Evolutionary conservation across 495 filamentous ascomycete genomes (phyloP).

Genomic region (Pseudoneurospora amorphoporcata): DNA sequence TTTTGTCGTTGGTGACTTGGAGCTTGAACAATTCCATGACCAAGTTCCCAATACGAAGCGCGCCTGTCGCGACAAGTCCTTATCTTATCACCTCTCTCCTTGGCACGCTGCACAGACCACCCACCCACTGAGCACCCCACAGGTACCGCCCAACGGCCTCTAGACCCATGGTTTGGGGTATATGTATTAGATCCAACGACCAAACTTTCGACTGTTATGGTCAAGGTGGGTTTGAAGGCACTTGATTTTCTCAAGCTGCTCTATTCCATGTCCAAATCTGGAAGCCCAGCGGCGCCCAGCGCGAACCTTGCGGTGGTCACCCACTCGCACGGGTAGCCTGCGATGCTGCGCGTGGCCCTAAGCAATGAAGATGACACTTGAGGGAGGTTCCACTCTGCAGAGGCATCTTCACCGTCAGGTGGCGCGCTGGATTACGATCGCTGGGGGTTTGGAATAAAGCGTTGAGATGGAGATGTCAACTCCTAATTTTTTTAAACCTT

Average conservation of each 20-base stretch:
- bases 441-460: slow-evolving; percentile 37
- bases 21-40: background rate
- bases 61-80: background rate
- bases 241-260: slow-evolving; percentile 32
- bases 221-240: slow-evolving; percentile 36
- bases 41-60: background rate
- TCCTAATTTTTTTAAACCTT: slow-evolving; percentile 28
- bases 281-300: slow-evolving; percentile 40
- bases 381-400: slow-evolving; percentile 44
- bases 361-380: slow-evolving; percentile 41
- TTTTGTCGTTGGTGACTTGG: background rate
- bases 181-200: slow-evolving; percentile 13
- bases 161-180: background rate
- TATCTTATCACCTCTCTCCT: background rate
- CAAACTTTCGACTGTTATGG: slow-evolving; percentile 36
- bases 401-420: slow-evolving; percentile 42
- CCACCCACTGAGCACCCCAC: background rate
- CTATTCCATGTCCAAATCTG: slow-evolving; percentile 34
- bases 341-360: slow-evolving; percentile 36
- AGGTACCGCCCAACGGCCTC: background rate
- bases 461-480: slow-evolving; percentile 39
- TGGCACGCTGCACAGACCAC: background rate
- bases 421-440: slow-evolving; percentile 43
- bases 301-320: slow-evolving; percentile 42
- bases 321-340: slow-evolving; percentile 42